Evolutionary conservation across 768 basidiomycete genomes (phyloP).

Genomic region (Pleurotus sapidus): DNA sequence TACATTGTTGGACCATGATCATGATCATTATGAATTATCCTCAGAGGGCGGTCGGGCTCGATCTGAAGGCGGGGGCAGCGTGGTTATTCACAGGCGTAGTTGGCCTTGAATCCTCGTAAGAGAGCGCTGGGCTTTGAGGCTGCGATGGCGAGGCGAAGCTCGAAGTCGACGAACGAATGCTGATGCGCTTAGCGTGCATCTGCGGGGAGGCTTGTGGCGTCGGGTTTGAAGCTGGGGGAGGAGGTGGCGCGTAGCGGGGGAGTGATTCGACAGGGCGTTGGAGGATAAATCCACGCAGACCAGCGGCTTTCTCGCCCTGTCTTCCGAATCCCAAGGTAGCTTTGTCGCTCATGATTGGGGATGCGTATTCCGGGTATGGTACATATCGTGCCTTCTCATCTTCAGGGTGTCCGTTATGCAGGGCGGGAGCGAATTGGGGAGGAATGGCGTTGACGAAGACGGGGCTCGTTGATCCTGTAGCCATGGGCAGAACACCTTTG

Average conservation of each 20-base stretch:
- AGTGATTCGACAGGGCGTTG: constrained; percentile 61
- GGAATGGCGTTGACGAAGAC: constrained; percentile 29
- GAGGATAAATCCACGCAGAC: constrained; percentile 56
- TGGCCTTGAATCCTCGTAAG: neutral
- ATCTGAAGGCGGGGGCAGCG: constrained; percentile 27
- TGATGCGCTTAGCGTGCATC: neutral
- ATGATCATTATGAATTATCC: too few relatives aligned
- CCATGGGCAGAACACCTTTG: constrained; percentile 49
- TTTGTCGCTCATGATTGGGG: constrained; percentile 20
- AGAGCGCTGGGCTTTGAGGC: constrained; percentile 2
- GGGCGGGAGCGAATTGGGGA: constrained; percentile 31
- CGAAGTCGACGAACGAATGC: constrained; percentile 9
- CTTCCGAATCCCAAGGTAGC: constrained; percentile 75
- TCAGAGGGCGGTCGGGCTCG: constrained; percentile 28
- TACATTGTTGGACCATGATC: too few relatives aligned
- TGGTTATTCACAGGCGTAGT: constrained; percentile 2
- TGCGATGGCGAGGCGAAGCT: constrained; percentile 15
- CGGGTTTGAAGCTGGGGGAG: constrained; percentile 16
- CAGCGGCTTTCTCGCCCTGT: constrained; percentile 74
- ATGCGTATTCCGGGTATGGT: constrained; percentile 9
- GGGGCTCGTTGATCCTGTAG: constrained; percentile 33
- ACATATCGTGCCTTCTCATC: constrained; percentile 15
- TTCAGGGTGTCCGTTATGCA: constrained; percentile 19
- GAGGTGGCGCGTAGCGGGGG: constrained; percentile 51
- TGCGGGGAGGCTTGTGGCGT: constrained; percentile 5